These are phyloP conservation scores for Vaccinium myrtillus DNA, from an alignment of 148 eudicot species.

Conservation along the genomic window DNA sequence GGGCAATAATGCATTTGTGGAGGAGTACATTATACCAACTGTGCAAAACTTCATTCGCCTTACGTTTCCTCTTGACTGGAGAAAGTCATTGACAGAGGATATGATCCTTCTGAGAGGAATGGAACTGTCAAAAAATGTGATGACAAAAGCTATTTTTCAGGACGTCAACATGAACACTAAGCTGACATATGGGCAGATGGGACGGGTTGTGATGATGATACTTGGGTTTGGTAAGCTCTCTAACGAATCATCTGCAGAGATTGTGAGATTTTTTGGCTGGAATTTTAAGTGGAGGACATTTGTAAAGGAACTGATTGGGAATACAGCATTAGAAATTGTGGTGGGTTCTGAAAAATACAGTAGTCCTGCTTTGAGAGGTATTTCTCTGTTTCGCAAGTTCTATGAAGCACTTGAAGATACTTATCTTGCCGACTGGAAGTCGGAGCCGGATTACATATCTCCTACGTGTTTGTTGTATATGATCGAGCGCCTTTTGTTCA, in stretches of 20 bases:
- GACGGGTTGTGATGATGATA: slow-evolving; percentile 42
- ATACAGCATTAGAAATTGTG: background rate
- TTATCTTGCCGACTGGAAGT: slow-evolving; percentile 25
- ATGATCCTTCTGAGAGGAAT: slow-evolving; percentile 38
- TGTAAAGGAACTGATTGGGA: slow-evolving; percentile 14
- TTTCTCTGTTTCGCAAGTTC: background rate
- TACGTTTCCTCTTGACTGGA: slow-evolving; percentile 50
- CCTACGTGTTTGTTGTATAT: slow-evolving; percentile 47
- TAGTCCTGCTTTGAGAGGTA: background rate
- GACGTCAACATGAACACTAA: slow-evolving; percentile 6
- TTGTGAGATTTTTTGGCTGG: slow-evolving; percentile 9
- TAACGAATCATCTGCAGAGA: slow-evolving; percentile 13
- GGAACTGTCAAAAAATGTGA: slow-evolving; percentile 27
- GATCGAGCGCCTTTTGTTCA: slow-evolving; percentile 41
- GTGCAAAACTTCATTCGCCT: background rate
- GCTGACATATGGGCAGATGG: slow-evolving; percentile 45
- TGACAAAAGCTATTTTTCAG: slow-evolving; percentile 29
- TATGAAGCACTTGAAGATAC: slow-evolving; percentile 29
- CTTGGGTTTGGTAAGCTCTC: slow-evolving; percentile 37
- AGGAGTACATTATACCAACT: slow-evolving; percentile 2
- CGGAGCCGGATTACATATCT: slow-evolving; percentile 20
- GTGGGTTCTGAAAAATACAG: background rate
- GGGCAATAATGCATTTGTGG: background rate
- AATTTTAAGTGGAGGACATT: slow-evolving; percentile 29
- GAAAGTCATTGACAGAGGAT: slow-evolving; percentile 26